phyloP scores from a whole-genome alignment of 2,329 filamentous ascomycete species.

The Boeremia exigua region DNA sequence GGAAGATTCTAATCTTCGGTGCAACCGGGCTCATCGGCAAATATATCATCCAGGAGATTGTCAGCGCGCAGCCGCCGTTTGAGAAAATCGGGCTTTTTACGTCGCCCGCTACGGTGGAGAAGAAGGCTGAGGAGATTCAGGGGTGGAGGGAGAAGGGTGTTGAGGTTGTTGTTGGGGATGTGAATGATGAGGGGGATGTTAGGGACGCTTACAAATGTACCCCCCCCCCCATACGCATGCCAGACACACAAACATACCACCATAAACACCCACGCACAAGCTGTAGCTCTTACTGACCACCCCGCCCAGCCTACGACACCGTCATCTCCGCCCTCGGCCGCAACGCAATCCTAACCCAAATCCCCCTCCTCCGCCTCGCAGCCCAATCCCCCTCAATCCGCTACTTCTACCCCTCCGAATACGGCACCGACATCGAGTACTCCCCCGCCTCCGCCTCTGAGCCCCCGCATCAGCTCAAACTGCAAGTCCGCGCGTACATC shows the following conservation, averaged over 20 bases:
- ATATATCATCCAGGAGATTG: slow-evolving; percentile 59
- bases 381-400: slow-evolving; percentile 60
- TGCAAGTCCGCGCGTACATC: slow-evolving; percentile 69
- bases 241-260: no score
- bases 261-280: no score
- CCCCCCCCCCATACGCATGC: no score
- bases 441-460: slow-evolving; percentile 65
- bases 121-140: slow-evolving; percentile 59
- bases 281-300: no score
- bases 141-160: slow-evolving; percentile 56
- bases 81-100: slow-evolving; percentile 63
- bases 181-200: slow-evolving; percentile 60
- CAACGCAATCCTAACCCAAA: slow-evolving; percentile 66
- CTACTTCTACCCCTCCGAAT: slow-evolving; percentile 68
- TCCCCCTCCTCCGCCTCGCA: slow-evolving; percentile 66
- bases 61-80: slow-evolving; percentile 55
- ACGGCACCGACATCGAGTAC: slow-evolving; percentile 59
- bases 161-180: slow-evolving; percentile 62
- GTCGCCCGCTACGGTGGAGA: slow-evolving; percentile 57
- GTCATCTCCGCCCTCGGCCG: slow-evolving; percentile 70
- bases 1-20: slow-evolving; percentile 60
- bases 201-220: slow-evolving; percentile 61
- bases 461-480: slow-evolving; percentile 72
- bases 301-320: slow-evolving; percentile 67
- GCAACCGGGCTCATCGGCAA: slow-evolving; percentile 60